Evolutionary conservation across 805 yeast genomes (phyloP).

Genomic region (Kregervanrija fluxuum): DNA sequence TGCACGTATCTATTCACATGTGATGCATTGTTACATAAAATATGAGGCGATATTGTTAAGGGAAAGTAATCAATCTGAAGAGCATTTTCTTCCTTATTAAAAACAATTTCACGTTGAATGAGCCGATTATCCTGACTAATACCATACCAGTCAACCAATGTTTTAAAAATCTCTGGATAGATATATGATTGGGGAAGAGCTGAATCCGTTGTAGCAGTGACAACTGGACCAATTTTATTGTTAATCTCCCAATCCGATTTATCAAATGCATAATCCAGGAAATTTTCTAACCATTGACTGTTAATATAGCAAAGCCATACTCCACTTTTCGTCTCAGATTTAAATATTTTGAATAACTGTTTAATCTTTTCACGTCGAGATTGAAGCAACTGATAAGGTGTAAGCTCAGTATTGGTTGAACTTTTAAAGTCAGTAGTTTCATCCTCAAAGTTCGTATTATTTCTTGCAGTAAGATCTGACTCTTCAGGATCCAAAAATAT

Average conservation of each 20-base stretch:
- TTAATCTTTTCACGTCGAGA: slow-evolving; percentile 15
- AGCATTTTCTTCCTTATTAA: slow-evolving; percentile 17
- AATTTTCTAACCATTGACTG: slow-evolving; percentile 33
- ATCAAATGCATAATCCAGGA: slow-evolving; percentile 28
- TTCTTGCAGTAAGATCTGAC: too few relatives aligned
- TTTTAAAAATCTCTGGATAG: slow-evolving; percentile 36
- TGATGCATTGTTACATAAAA: slow-evolving; percentile 18
- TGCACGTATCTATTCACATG: slow-evolving; percentile 22
- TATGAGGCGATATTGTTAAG: slow-evolving; percentile 21
- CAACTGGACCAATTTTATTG: slow-evolving; percentile 37
- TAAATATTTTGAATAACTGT: slow-evolving; percentile 9
- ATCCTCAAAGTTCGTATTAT: too few relatives aligned
- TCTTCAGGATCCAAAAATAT: too few relatives aligned
- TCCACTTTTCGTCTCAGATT: slow-evolving; percentile 33
- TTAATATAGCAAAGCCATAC: slow-evolving; percentile 44
- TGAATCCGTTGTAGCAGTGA: slow-evolving; percentile 40
- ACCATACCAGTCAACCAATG: slow-evolving; percentile 50
- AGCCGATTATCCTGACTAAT: slow-evolving; percentile 31
- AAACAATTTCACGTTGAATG: slow-evolving; percentile 29
- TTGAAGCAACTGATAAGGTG: slow-evolving; percentile 10
- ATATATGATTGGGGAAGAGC: slow-evolving; percentile 23
- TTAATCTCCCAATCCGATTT: slow-evolving; percentile 24
- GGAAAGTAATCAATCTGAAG: slow-evolving; percentile 21
- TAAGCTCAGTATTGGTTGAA: not conserved
- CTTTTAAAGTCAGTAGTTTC: too few relatives aligned